These are phyloP conservation scores for Paramecium tetraurelia DNA, from an alignment of 73 alveolate species.

Conservation along the genomic window DNA sequence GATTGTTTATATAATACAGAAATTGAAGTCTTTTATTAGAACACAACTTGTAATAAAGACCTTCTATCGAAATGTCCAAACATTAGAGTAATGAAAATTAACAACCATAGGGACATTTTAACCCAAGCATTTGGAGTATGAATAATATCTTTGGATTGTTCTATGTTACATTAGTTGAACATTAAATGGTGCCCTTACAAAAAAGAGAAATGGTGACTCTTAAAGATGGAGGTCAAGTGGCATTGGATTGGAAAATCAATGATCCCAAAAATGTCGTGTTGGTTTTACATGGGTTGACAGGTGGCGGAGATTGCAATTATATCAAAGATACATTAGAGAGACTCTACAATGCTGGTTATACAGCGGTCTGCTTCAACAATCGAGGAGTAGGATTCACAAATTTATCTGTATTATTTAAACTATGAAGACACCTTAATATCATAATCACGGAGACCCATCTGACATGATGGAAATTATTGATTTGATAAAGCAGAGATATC, in stretches of 20 bases:
- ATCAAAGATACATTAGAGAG: constrained; percentile 26
- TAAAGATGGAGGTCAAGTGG: constrained; percentile 42
- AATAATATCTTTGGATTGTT: background rate
- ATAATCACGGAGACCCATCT: constrained; percentile 36
- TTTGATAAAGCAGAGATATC: constrained; percentile 35
- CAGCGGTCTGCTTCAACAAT: constrained; percentile 24
- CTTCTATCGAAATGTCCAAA: background rate
- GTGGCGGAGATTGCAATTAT: constrained; percentile 54
- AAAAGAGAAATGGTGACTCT: constrained; percentile 3
- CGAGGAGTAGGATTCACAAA: constrained; percentile 19
- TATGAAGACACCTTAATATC: constrained; percentile 7
- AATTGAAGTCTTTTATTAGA: background rate
- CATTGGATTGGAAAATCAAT: constrained; percentile 19
- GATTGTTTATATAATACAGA: constrained; percentile 16
- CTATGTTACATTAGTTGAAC: constrained; percentile 5
- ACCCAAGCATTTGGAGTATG: constrained; percentile 39
- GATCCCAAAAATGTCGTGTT: background rate
- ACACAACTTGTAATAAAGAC: background rate
- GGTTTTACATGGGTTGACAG: constrained; percentile 37
- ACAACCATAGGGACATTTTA: background rate
- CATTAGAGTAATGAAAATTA: background rate
- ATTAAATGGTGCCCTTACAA: background rate
- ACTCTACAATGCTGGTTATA: constrained; percentile 17
- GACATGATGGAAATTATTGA: constrained; percentile 52
- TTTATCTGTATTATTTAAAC: background rate